These are phyloP conservation scores for Tylopilus sp. DNA, from an alignment of 1,284 basidiomycete genomes.

Conservation along the genomic window DNA sequence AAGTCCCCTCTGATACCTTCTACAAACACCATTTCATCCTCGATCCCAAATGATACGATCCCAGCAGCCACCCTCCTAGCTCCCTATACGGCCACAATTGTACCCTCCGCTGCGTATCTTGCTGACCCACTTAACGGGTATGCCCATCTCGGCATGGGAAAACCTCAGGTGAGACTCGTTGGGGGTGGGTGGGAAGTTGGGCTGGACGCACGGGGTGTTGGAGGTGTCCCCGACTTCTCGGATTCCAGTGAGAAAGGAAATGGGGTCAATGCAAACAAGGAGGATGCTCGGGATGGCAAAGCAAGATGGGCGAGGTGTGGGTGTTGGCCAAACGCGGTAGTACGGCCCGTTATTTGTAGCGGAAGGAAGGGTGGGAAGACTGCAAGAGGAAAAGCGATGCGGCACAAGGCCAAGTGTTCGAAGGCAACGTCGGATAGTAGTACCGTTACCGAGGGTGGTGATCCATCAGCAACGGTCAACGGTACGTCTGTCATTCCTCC, in stretches of 20 bases:
- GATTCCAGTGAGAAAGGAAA: slow-evolving; percentile 5
- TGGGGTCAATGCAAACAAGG: slow-evolving; percentile 1
- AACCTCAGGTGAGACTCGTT: slow-evolving; percentile 75
- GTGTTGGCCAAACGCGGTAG: slow-evolving; percentile 85
- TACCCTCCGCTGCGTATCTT: slow-evolving; percentile 59
- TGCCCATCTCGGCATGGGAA: slow-evolving; percentile 66
- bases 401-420: slow-evolving; percentile 20
- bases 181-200: slow-evolving; percentile 78
- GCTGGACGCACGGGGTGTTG: slow-evolving; percentile 79
- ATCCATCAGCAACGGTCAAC: slow-evolving; percentile 8
- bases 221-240: slow-evolving; percentile 37
- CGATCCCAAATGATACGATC: slow-evolving; percentile 44
- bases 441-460: background rate
- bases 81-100: slow-evolving; percentile 54
- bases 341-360: slow-evolving; percentile 69
- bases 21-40: slow-evolving; percentile 28
- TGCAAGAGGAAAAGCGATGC: slow-evolving; percentile 15
- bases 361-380: slow-evolving; percentile 22
- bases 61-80: slow-evolving; percentile 48
- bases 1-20: slow-evolving; percentile 35
- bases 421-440: slow-evolving; percentile 6
- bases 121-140: slow-evolving; percentile 65
- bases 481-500: slow-evolving; percentile 11
- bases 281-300: slow-evolving; percentile 32
- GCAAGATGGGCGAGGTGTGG: slow-evolving; percentile 77